A percentile compares a stretch with the other conserved stretches of the same genome.
Conservation (phyloP, 2,329 filamentous ascomycete species). For the Coniochaeta prunicola region DNA sequence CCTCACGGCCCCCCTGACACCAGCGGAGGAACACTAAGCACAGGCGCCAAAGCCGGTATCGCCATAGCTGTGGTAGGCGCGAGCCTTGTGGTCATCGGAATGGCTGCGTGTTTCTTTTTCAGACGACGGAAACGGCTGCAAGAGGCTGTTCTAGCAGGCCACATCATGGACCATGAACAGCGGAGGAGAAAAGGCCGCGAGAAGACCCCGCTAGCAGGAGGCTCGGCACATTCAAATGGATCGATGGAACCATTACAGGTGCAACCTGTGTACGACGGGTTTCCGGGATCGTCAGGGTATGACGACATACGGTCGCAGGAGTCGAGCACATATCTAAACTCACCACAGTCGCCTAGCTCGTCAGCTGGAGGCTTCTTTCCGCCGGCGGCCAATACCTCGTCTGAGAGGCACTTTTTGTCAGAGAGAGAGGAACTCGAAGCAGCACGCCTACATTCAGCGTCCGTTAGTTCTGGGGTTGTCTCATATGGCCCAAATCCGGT, state of each 20-base stretch:
- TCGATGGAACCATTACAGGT: slow-evolving; percentile 3
- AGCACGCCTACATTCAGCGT: neutral
- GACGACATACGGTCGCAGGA: slow-evolving; percentile 17
- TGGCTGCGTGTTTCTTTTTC: slow-evolving; percentile 16
- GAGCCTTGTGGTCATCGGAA: slow-evolving; percentile 12
- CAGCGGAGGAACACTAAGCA: slow-evolving; percentile 10
- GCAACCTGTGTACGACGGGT: slow-evolving; percentile 18
- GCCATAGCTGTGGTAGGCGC: slow-evolving; percentile 13
- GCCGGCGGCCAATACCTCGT: neutral
- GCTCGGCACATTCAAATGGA: slow-evolving; percentile 5
- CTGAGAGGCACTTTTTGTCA: neutral
- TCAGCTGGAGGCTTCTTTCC: slow-evolving; percentile 4
- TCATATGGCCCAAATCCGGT: slow-evolving; percentile 20
- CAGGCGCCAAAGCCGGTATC: slow-evolving; percentile 15
- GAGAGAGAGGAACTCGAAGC: slow-evolving; percentile 2
- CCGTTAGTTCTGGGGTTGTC: slow-evolving; percentile 6
- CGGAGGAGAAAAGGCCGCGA: slow-evolving; percentile 11
- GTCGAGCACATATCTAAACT: slow-evolving; percentile 12
- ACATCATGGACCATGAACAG: slow-evolving; percentile 8
- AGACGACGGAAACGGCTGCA: slow-evolving; percentile 11
- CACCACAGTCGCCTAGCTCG: slow-evolving; percentile 13
- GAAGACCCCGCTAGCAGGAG: slow-evolving; percentile 3
- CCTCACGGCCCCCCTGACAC: neutral
- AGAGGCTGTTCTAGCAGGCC: slow-evolving; percentile 6
- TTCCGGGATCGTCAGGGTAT: slow-evolving; percentile 18